Evolutionary conservation across 2,329 filamentous ascomycete genomes (phyloP), one percentile per base, ranked within the genome.

Genomic region (Simplicillium aogashimaense): DNA sequence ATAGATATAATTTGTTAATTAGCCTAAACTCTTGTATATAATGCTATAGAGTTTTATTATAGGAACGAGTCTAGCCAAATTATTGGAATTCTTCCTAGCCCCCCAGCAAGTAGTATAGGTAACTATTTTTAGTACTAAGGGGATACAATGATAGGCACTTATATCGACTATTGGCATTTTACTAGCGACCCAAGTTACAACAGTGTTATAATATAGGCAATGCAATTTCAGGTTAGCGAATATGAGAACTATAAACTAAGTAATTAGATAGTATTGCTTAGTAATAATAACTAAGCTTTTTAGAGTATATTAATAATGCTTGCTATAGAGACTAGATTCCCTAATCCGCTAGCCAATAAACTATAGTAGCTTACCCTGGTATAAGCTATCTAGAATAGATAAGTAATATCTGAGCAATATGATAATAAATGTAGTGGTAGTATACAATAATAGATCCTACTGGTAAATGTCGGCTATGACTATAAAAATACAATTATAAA

Each of bases 391-490:
- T 88, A 76, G 50, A 77, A 80, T 49, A 69, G 69, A 1, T 64
- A 69, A 37, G n/a, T n/a, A n/a, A n/a, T n/a, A n/a, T 60, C 65
- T 2, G 69, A 76, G 34, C 81, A 81, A 65, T 78, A 84, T 51
- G 68, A 67, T 7, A 57, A 65, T 1, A 59, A 58, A 1, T 68
- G 67, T n/a, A 76, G 75, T 43, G 72, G 70, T 35, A 84, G 83
- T 14, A 58, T 88, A 46, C 71, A 82, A 49, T 87, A 83, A 82
- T 85, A 90, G 64, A 83, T 89, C 43, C 85, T 78, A 48, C 66
- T 72, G 3, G 78, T 81, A 49, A 86, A 89, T 55, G 71, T 68
- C 35, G 86, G 85, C 30, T 90, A 85, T 57, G 70, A 80, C 52
- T 88, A 89, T 67, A 90, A 81, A 57, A 81, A 80, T 58, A 68